Evolutionary conservation across 306 rosid species (phyloP).

Genomic region (Casuarina equisetifolia): DNA sequence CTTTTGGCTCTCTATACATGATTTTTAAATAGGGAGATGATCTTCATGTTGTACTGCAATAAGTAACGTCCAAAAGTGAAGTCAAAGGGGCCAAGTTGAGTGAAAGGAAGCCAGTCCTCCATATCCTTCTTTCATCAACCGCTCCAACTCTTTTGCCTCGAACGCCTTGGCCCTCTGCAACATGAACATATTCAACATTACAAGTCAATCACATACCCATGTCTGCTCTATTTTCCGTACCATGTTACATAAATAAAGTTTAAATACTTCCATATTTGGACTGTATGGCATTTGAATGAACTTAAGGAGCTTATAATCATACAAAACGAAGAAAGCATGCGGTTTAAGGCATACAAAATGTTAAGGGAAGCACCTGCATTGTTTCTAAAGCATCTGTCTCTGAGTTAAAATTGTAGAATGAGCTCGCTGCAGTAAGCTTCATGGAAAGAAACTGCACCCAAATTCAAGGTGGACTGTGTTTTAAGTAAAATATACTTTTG

Average conservation of each 20-base stretch:
- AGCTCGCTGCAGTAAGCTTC: slow-evolving; percentile 89
- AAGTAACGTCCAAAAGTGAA: slow-evolving; percentile 50
- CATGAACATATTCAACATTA: slow-evolving; percentile 20
- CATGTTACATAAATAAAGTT: too few relatives aligned
- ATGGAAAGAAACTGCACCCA: slow-evolving; percentile 83
- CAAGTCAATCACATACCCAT: slow-evolving; percentile 8
- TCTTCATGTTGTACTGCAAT: slow-evolving; percentile 48
- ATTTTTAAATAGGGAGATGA: slow-evolving; percentile 27
- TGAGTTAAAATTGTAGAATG: slow-evolving; percentile 74
- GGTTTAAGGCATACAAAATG: not conserved
- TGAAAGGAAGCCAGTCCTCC: slow-evolving; percentile 66
- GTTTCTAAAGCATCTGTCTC: slow-evolving; percentile 68
- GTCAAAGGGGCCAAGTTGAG: slow-evolving; percentile 79
- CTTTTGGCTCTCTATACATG: slow-evolving; percentile 30
- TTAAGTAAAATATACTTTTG: not conserved
- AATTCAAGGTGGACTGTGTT: slow-evolving; percentile 6
- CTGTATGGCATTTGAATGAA: slow-evolving; percentile 1
- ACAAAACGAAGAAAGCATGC: not conserved
- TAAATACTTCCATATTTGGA: slow-evolving; percentile 3
- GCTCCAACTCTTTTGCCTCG: slow-evolving; percentile 68
- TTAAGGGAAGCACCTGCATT: slow-evolving; percentile 55
- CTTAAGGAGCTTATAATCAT: not conserved
- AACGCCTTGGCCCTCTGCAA: slow-evolving; percentile 73
- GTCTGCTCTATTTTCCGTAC: too few relatives aligned
- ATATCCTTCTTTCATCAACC: slow-evolving; percentile 63